Percentiles rank a stretch among this genome's conserved stretches.
Conservation (phyloP, 2,329 filamentous ascomycete species). For the Botrytis sinoallii region DNA sequence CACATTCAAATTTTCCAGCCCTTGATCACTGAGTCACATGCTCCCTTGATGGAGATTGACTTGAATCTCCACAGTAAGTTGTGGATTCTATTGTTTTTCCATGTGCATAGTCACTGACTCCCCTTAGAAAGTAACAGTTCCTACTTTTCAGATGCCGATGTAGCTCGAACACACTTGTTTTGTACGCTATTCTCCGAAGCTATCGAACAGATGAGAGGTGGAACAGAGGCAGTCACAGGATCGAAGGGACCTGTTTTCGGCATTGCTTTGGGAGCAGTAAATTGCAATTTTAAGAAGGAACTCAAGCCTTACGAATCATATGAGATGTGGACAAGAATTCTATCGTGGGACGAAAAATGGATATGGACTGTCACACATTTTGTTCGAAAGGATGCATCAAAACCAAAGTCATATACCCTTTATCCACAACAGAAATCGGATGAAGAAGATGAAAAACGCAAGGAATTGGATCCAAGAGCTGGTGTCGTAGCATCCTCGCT, state of each 20-base stretch:
- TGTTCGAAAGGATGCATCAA: constrained; percentile 42
- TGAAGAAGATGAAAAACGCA: constrained; percentile 13
- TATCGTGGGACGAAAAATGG: constrained; percentile 82
- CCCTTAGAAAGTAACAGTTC: constrained; percentile 59
- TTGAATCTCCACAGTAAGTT: constrained; percentile 62
- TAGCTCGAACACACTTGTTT: constrained; percentile 63
- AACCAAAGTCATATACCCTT: constrained; percentile 35
- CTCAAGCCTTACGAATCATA: constrained; percentile 66
- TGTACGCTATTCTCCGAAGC: constrained; percentile 45
- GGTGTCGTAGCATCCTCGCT: constrained; percentile 45
- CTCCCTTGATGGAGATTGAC: constrained; percentile 63
- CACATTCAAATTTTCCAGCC: constrained; percentile 60
- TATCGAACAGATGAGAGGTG: constrained; percentile 39
- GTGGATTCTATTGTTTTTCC: no score
- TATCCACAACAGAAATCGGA: constrained; percentile 36
- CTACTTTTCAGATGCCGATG: constrained; percentile 68
- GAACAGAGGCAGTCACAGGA: constrained; percentile 35
- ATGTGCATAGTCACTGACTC: neutral
- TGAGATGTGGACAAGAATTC: constrained; percentile 68
- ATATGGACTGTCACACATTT: constrained; percentile 60
- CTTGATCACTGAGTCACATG: constrained; percentile 57
- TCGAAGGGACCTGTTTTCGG: constrained; percentile 36
- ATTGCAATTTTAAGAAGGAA: constrained; percentile 64
- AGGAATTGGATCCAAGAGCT: constrained; percentile 17
- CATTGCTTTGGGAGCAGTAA: constrained; percentile 51